phyloP scores from a whole-genome alignment of 163 green algal genomes.

The Picocystis sp. region DNA sequence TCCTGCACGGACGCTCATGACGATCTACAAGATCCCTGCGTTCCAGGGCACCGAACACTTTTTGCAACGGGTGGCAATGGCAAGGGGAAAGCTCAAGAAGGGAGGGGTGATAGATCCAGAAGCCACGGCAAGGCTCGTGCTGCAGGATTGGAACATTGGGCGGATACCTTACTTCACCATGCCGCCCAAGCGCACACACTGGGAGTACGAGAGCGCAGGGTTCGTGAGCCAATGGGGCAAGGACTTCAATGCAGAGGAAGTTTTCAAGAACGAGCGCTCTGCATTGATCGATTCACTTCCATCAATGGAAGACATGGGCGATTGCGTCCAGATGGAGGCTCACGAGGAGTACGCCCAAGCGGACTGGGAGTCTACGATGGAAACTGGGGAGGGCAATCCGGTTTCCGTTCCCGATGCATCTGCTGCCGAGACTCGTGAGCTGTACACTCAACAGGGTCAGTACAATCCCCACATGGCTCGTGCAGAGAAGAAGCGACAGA shows the following conservation, averaged over 20 bases:
- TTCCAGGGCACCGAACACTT: slow-evolving; percentile 61
- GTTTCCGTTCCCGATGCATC: slow-evolving; percentile 8
- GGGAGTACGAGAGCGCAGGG: slow-evolving; percentile 27
- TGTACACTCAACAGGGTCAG: slow-evolving; percentile 59
- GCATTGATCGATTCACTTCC: slow-evolving; percentile 52
- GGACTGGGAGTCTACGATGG: slow-evolving; percentile 10
- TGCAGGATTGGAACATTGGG: slow-evolving; percentile 87
- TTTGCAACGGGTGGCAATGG: slow-evolving; percentile 46
- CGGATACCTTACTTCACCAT: slow-evolving; percentile 86
- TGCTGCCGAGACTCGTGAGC: slow-evolving; percentile 7
- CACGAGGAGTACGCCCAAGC: neutral
- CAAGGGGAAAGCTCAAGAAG: slow-evolving; percentile 29
- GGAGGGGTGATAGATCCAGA: slow-evolving; percentile 23
- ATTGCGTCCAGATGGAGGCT: neutral
- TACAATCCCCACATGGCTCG: slow-evolving; percentile 56
- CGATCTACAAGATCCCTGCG: slow-evolving; percentile 59
- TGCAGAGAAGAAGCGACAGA: slow-evolving; percentile 10
- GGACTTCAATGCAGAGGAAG: slow-evolving; percentile 62
- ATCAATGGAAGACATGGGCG: slow-evolving; percentile 26
- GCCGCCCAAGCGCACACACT: slow-evolving; percentile 38
- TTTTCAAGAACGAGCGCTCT: slow-evolving; percentile 44
- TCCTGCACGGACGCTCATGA: slow-evolving; percentile 62
- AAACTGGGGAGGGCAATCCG: slow-evolving; percentile 12
- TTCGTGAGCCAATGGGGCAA: slow-evolving; percentile 44
- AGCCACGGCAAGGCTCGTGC: slow-evolving; percentile 17